A percentile compares a stretch with the other conserved stretches of the same genome.
These are phyloP conservation scores for Didymella pinodella DNA, from an alignment of 2,329 filamentous ascomycete genomes.

Conservation along the genomic window DNA sequence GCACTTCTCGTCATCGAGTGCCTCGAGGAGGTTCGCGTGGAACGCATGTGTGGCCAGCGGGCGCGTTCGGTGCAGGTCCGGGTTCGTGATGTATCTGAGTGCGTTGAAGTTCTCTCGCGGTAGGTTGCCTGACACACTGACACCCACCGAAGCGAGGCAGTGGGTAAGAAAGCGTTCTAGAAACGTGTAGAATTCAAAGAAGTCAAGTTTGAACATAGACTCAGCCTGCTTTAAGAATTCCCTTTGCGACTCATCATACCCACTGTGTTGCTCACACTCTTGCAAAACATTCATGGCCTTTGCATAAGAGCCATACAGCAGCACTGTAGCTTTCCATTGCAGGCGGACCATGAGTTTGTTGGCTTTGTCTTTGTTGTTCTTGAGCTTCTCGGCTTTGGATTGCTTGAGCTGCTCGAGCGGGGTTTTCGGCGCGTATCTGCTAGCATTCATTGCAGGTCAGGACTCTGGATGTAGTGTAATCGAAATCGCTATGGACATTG, in stretches of 20 bases:
- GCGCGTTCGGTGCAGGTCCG: constrained; percentile 30
- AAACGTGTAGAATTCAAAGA: constrained; percentile 77
- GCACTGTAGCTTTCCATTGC: constrained; percentile 49
- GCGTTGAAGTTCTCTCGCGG: constrained; percentile 36
- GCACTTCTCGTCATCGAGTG: constrained; percentile 65
- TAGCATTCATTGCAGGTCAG: constrained; percentile 31
- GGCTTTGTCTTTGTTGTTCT: constrained; percentile 41
- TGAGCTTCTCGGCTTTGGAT: constrained; percentile 39
- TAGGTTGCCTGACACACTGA: constrained; percentile 55
- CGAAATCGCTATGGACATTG: not conserved
- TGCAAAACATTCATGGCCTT: constrained; percentile 40
- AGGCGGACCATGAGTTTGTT: constrained; percentile 39
- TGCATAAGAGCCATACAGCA: constrained; percentile 38
- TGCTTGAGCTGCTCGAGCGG: constrained; percentile 36
- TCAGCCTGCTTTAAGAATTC: constrained; percentile 40
- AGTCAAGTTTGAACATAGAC: constrained; percentile 77
- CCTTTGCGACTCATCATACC: constrained; percentile 20
- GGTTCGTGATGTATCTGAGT: constrained; percentile 46
- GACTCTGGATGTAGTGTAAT: not conserved
- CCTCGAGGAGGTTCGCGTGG: constrained; percentile 73
- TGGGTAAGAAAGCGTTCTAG: constrained; percentile 75
- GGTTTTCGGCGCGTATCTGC: constrained; percentile 45
- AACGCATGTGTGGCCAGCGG: constrained; percentile 61
- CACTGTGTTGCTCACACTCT: constrained; percentile 27
- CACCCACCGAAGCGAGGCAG: constrained; percentile 69